phyloP scores from a whole-genome alignment of 192 early-diverging fungal species.

The Coemansia sp. region DNA sequence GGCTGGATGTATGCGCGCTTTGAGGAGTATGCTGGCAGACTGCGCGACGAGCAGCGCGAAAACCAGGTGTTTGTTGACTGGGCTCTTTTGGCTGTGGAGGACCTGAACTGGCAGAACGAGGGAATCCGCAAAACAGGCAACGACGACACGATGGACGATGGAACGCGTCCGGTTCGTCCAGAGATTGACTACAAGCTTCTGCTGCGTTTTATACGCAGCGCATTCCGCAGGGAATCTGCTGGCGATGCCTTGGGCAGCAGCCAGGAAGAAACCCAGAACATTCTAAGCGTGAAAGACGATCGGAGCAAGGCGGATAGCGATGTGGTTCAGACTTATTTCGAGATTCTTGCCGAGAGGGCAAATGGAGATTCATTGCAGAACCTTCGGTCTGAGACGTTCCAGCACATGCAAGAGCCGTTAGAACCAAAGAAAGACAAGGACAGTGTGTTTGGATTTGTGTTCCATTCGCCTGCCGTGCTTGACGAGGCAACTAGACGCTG shows the following conservation, averaged over 20 bases:
- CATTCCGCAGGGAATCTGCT: slow-evolving; percentile 17
- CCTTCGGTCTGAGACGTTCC: background rate
- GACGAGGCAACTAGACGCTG: slow-evolving; percentile 2
- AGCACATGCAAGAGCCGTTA: background rate
- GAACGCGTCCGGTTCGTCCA: slow-evolving; percentile 31
- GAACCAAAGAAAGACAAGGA: background rate
- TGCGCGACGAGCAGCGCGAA: slow-evolving; percentile 38
- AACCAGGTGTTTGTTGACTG: slow-evolving; percentile 50
- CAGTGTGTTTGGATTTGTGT: slow-evolving; percentile 20
- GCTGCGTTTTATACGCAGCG: slow-evolving; percentile 30
- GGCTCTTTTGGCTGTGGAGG: slow-evolving; percentile 37
- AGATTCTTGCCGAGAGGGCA: slow-evolving; percentile 10
- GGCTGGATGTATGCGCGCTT: slow-evolving; percentile 38
- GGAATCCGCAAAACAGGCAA: slow-evolving; percentile 25
- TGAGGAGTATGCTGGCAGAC: slow-evolving; percentile 19
- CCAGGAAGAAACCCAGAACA: background rate
- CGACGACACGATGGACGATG: slow-evolving; percentile 29
- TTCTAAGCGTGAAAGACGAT: slow-evolving; percentile 2
- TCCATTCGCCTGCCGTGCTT: slow-evolving; percentile 16
- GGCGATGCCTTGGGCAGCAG: background rate
- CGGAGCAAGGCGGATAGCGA: background rate
- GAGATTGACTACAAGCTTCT: slow-evolving; percentile 37
- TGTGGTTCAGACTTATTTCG: slow-evolving; percentile 18
- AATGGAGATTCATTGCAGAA: slow-evolving; percentile 4
- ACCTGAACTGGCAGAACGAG: slow-evolving; percentile 47